A percentile compares a stretch with the other conserved stretches of the same genome.
phyloP scores from a whole-genome alignment of 2,329 filamentous ascomycete genomes.

The Thelonectria rubi region DNA sequence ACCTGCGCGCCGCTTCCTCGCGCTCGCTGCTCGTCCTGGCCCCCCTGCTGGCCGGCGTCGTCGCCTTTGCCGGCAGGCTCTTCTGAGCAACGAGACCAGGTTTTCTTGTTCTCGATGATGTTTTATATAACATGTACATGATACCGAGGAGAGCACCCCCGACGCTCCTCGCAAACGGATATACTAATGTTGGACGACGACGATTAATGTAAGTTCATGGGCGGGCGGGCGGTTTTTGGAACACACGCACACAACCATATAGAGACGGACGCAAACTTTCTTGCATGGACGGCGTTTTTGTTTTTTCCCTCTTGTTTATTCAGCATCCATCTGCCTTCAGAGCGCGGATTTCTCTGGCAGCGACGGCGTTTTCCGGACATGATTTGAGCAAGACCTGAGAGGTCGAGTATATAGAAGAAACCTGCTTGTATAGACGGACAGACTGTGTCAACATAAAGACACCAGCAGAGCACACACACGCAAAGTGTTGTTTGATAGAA shows the following conservation, averaged over 20 bases:
- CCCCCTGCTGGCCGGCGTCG: constrained; percentile 41
- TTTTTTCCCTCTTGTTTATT: too few species aligned
- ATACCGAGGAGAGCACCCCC: constrained; percentile 7
- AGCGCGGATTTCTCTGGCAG: neutral
- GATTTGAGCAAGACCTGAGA: neutral
- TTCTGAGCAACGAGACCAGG: constrained; percentile 25
- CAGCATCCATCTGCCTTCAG: neutral
- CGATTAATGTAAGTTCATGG: neutral
- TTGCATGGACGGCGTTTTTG: constrained; percentile 16
- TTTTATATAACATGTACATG: constrained; percentile 20
- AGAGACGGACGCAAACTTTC: neutral
- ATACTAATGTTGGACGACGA: neutral
- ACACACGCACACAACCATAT: neutral
- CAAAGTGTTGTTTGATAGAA: neutral
- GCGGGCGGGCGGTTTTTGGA: neutral
- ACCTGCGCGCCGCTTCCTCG: constrained; percentile 24
- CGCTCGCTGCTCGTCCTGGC: constrained; percentile 39
- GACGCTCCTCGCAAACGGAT: constrained; percentile 6
- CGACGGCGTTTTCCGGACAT: constrained; percentile 15
- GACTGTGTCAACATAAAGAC: neutral
- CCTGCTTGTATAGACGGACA: constrained; percentile 1
- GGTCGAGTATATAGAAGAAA: constrained; percentile 2
- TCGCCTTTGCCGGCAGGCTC: constrained; percentile 38
- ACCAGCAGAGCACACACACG: neutral
- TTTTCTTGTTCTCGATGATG: neutral